phyloP scores from a whole-genome alignment of 805 yeast genomes.

The Candida tibetensis region DNA sequence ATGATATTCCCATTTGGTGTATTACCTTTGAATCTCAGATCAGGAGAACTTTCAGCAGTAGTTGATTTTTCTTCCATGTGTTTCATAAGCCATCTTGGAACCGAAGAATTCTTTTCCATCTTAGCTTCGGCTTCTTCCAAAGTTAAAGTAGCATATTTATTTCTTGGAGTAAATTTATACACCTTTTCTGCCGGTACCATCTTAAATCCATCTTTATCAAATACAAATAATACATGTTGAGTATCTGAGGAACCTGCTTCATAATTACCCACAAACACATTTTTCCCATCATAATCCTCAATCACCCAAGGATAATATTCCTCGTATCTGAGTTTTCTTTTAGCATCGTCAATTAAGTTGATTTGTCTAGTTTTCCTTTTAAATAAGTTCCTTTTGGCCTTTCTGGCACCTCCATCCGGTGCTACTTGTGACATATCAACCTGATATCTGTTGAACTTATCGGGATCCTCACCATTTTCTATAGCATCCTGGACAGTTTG shows the following conservation, averaged over 20 bases:
- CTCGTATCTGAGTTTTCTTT: slow-evolving; percentile 83
- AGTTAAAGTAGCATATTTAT: slow-evolving; percentile 88
- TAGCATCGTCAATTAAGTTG: slow-evolving; percentile 75
- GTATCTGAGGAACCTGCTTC: slow-evolving; percentile 87
- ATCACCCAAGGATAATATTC: slow-evolving; percentile 98
- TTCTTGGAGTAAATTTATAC: slow-evolving; percentile 89
- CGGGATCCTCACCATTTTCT: slow-evolving; percentile 13
- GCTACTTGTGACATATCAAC: slow-evolving; percentile 70
- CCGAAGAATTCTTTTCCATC: slow-evolving; percentile 74
- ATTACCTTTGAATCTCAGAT: slow-evolving; percentile 42
- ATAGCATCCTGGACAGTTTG: slow-evolving; percentile 9
- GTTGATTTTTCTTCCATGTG: slow-evolving; percentile 68
- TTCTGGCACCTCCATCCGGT: slow-evolving; percentile 88
- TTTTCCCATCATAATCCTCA: slow-evolving; percentile 93
- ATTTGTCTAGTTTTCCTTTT: slow-evolving; percentile 85
- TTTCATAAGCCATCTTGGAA: slow-evolving; percentile 95
- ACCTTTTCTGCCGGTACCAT: slow-evolving; percentile 95
- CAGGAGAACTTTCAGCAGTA: slow-evolving; percentile 40
- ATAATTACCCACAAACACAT: slow-evolving; percentile 93
- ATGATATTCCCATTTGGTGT: slow-evolving; percentile 8
- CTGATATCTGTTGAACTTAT: slow-evolving; percentile 20
- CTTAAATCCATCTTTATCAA: slow-evolving; percentile 84
- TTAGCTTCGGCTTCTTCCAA: slow-evolving; percentile 95
- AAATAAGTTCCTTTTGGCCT: slow-evolving; percentile 52
- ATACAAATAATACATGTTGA: slow-evolving; percentile 75